These are phyloP conservation scores for Trifolium dubium DNA, from an alignment of 306 rosid species.

Conservation along the genomic window DNA sequence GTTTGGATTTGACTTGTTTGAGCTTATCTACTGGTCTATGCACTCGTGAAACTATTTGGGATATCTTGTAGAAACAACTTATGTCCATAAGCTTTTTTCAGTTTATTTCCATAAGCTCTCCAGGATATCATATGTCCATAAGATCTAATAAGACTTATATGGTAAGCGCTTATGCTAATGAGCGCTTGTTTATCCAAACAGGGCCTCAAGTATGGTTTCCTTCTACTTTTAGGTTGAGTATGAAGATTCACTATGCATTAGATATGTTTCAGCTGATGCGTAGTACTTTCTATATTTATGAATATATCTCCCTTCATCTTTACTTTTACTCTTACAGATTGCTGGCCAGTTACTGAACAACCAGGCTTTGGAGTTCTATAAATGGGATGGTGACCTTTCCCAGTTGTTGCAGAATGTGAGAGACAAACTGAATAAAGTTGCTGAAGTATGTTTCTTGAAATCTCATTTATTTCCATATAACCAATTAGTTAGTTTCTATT, in stretches of 20 bases:
- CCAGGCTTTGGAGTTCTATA: constrained; percentile 84
- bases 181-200: no score
- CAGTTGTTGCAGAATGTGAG: constrained; percentile 86
- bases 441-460: constrained; percentile 61
- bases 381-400: constrained; percentile 90
- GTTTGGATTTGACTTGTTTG: no score
- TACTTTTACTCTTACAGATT: constrained; percentile 31
- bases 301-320: neutral
- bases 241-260: no score
- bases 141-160: no score
- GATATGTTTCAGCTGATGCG: neutral
- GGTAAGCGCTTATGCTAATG: no score
- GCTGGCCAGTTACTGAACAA: constrained; percentile 67
- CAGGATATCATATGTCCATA: no score
- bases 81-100: no score
- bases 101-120: no score
- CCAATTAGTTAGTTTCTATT: constrained; percentile 7
- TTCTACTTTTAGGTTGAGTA: neutral
- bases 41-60: no score
- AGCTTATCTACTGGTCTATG: no score
- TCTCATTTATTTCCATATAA: constrained; percentile 17
- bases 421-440: constrained; percentile 86
- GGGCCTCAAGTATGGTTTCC: neutral
- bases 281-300: constrained; percentile 11
- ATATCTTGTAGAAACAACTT: no score